phyloP scores from a whole-genome alignment of 208 protist species.

The Spongospora subterranea region DNA sequence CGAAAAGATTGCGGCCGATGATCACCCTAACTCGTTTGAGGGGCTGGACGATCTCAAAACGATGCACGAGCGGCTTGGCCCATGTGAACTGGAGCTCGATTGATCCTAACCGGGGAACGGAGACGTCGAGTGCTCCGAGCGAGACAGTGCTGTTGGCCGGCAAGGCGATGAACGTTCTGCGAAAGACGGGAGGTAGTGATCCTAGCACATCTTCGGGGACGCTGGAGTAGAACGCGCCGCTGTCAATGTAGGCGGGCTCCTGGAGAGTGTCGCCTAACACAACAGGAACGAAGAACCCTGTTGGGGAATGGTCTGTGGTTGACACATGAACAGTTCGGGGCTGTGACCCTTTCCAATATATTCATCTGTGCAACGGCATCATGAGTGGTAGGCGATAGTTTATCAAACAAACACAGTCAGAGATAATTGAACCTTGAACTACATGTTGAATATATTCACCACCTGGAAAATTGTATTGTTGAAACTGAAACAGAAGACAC shows the following conservation, averaged over 20 bases:
- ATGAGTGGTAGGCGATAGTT: too few relatives aligned
- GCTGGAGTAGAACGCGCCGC: background rate
- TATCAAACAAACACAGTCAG: too few relatives aligned
- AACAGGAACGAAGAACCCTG: conserved; percentile 33
- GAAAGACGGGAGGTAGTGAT: background rate
- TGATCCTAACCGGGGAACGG: background rate
- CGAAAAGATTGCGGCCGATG: conserved; percentile 36
- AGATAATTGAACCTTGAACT: too few relatives aligned
- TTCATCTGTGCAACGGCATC: too few relatives aligned
- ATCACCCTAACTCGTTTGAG: background rate
- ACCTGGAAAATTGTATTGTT: too few relatives aligned
- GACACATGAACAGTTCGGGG: background rate
- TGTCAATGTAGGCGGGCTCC: conserved; percentile 49
- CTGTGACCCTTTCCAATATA: too few relatives aligned
- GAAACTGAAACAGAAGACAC: too few relatives aligned
- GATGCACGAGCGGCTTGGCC: background rate
- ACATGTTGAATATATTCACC: too few relatives aligned
- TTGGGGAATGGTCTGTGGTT: background rate
- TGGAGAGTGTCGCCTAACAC: background rate
- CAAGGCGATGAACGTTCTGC: background rate
- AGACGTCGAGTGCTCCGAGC: background rate
- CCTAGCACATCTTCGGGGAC: background rate
- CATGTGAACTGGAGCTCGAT: conserved; percentile 27
- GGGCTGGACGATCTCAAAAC: conserved; percentile 2
- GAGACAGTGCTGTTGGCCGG: conserved; percentile 9